A percentile compares a stretch with the other conserved stretches of the same genome.
These are phyloP conservation scores for Salvia splendens DNA, from an alignment of 257 asterid genomes.

Conservation along the genomic window DNA sequence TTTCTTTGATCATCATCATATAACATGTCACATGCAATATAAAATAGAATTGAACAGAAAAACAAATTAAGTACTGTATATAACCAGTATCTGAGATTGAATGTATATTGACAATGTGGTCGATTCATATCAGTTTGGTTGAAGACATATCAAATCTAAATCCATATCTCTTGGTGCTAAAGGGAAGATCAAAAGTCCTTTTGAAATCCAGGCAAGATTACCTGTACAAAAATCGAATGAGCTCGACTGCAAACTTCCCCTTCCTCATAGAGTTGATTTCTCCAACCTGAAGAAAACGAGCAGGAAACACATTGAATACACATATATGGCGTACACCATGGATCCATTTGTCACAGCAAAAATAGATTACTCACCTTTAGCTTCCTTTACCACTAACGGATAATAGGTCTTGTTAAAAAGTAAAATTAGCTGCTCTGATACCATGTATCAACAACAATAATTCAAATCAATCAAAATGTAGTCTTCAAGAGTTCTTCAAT, in stretches of 20 bases:
- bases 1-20: not conserved
- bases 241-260: constrained; percentile 82
- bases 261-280: constrained; percentile 70
- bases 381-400: constrained; percentile 88
- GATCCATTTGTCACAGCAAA: not conserved
- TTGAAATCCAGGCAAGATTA: constrained; percentile 8
- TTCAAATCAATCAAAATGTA: too few relatives aligned
- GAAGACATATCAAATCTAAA: not conserved
- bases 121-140: not conserved
- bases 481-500: too few relatives aligned
- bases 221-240: constrained; percentile 54
- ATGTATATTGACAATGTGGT: constrained; percentile 1
- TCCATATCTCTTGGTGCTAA: not conserved
- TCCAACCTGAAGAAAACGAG: constrained; percentile 57
- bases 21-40: not conserved
- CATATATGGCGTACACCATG: too few relatives aligned
- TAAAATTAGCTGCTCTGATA: too few relatives aligned
- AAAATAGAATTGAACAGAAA: not conserved
- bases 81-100: not conserved
- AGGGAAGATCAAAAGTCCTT: not conserved
- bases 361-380: constrained; percentile 52
- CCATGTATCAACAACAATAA: too few relatives aligned
- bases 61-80: not conserved
- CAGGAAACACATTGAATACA: too few relatives aligned
- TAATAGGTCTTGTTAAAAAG: too few relatives aligned